Evolutionary conservation across 768 basidiomycete genomes (phyloP), one percentile per base, ranked within the genome.

Genomic region (Naganishia kalamii): DNA sequence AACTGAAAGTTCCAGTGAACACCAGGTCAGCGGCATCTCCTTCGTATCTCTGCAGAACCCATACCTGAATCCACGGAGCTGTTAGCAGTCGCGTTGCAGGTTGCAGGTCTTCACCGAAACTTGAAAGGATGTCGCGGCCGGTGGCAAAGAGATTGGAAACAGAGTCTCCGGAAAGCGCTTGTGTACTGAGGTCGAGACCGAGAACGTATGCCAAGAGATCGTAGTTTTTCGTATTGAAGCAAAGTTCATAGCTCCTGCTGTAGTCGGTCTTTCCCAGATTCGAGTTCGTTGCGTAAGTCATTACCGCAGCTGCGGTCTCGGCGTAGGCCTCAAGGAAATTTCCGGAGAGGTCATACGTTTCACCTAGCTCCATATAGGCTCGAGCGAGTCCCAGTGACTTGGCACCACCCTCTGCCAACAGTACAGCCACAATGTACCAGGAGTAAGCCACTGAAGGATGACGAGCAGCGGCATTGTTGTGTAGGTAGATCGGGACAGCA

Each of bases 121-220:
- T 29, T 2, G 27, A 12, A 1, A 54, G 10, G 15, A 11, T 23
- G 15, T 19, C n/a, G 15, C 43, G 37, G 17, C 63, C 63, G 12
- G 40, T 30, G 2, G 7, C 21, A 5, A 49, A 37, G n/a, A 57
- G 29, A 13, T 32, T 15, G 2, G 40, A 5, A 13, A 46, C 32
- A 11, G 50, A 52, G 12, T 54, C 25, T 1, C 64, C 64, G 1
- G 54, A 59, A 6, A 65, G 21, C 2, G 47, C 23, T 7, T 44
- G 32, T 3, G 64, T 60, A 2, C 23, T 23, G 4, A 65, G 32
- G 21, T 65, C 64, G 1, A 65, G 35, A 6, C 64, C 64, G 21
- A 44, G 25, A n/a, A 60, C 64, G 29, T 65, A 65, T 4, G 64
- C 32, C 25, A 65, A 21, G 27, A 60, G 23, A 27, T 65, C 64